phyloP scores from a whole-genome alignment of 257 asterid species.

The Coffea canephora region DNA sequence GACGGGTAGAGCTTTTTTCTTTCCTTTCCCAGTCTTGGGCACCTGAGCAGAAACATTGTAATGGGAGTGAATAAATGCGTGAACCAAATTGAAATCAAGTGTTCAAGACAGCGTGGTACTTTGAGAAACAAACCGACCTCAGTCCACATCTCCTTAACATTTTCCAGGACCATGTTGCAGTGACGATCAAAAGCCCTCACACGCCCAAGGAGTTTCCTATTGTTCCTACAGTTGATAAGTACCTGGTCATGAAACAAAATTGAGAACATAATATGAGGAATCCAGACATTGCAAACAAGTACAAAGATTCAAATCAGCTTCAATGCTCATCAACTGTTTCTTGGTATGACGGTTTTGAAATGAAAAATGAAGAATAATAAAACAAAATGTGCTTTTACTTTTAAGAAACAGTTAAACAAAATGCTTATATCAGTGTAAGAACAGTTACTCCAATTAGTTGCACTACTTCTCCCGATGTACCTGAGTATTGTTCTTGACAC shows the following conservation, averaged over 20 bases:
- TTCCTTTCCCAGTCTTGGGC: constrained; percentile 91
- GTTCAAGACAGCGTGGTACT: neutral
- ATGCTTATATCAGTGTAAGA: neutral
- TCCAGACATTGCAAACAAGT: neutral
- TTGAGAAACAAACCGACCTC: constrained; percentile 46
- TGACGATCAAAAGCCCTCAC: constrained; percentile 90
- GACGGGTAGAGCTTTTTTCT: constrained; percentile 88
- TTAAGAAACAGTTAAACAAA: too few species aligned
- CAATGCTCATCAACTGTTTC: neutral
- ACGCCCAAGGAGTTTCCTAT: constrained; percentile 82
- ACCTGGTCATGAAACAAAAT: constrained; percentile 33
- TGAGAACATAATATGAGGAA: neutral
- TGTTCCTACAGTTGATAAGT: constrained; percentile 84
- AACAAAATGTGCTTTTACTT: too few species aligned
- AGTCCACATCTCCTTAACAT: constrained; percentile 90
- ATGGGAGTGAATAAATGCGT: neutral
- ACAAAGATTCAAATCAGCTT: neutral
- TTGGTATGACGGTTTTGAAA: neutral
- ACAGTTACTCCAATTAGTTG: too few species aligned
- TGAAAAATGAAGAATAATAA: neutral
- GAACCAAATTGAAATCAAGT: neutral
- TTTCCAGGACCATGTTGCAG: constrained; percentile 93
- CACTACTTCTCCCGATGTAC: constrained; percentile 12
- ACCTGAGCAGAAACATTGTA: constrained; percentile 36
- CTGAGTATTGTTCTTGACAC: constrained; percentile 60